These are phyloP conservation scores for Phytophthora cryptogea DNA, from an alignment of 352 stramenopile species.

Conservation along the genomic window DNA sequence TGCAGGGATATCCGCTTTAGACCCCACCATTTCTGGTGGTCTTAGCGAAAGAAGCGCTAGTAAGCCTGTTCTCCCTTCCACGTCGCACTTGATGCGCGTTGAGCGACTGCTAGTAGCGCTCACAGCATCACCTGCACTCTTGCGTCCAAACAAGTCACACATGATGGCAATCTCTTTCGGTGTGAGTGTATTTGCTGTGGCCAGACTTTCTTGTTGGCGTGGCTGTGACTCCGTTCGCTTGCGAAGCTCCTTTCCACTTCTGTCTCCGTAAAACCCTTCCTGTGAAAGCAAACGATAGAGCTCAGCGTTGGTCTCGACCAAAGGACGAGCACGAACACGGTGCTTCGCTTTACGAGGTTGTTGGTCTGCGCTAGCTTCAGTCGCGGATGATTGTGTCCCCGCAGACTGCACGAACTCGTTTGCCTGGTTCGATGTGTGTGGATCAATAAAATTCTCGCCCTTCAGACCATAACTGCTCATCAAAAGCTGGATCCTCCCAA, in stretches of 20 bases:
- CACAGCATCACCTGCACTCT: constrained; percentile 9
- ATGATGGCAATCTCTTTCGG: constrained; percentile 62
- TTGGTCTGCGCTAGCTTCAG: constrained; percentile 6
- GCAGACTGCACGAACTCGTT: background rate
- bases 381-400: background rate
- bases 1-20: background rate
- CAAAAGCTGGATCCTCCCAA: constrained; percentile 82
- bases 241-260: background rate
- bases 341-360: constrained; percentile 43
- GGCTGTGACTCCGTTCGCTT: constrained; percentile 14
- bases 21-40: constrained; percentile 9
- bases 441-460: constrained; percentile 40
- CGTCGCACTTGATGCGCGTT: constrained; percentile 60
- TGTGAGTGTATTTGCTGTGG: constrained; percentile 57
- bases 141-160: constrained; percentile 58
- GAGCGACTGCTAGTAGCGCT: constrained; percentile 15
- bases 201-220: constrained; percentile 26
- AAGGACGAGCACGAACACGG: constrained; percentile 68
- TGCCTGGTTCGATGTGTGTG: constrained; percentile 9
- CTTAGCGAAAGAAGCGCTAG: constrained; percentile 58
- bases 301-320: constrained; percentile 79
- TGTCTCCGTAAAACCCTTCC: constrained; percentile 62
- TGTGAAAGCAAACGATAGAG: constrained; percentile 62
- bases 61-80: constrained; percentile 47
- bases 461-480: constrained; percentile 89